Percentiles rank a stretch among this genome's conserved stretches.
These are phyloP conservation scores for Lepraria neglecta DNA, from an alignment of 495 filamentous ascomycete species.

Conservation along the genomic window DNA sequence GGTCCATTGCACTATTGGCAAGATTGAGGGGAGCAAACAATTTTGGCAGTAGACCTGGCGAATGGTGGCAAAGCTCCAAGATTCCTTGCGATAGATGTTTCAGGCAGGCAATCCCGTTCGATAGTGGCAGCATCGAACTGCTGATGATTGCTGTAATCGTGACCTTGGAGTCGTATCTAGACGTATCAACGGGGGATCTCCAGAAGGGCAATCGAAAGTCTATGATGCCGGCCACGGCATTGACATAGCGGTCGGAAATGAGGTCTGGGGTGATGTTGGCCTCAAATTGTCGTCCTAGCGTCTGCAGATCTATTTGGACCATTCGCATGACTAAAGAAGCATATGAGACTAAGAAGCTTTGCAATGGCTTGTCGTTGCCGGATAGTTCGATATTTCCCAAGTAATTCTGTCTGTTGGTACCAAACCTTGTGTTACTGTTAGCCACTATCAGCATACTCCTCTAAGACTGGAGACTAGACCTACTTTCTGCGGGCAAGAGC, in stretches of 20 bases:
- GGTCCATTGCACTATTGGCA: conserved; percentile 13
- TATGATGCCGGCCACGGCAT: conserved; percentile 19
- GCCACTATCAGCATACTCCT: neutral
- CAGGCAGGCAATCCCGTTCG: conserved; percentile 20
- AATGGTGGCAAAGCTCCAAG: conserved; percentile 19
- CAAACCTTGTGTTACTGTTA: conserved; percentile 11
- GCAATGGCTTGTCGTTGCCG: conserved; percentile 15
- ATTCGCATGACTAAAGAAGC: conserved; percentile 28
- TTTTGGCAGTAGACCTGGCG: conserved; percentile 10
- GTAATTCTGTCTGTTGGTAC: neutral
- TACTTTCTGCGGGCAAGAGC: conserved; percentile 42
- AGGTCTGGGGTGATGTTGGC: conserved; percentile 29
- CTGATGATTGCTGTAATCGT: conserved; percentile 19
- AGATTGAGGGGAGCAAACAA: conserved; percentile 13
- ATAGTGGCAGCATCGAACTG: conserved; percentile 15
- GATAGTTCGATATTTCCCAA: neutral
- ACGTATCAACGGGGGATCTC: conserved; percentile 23
- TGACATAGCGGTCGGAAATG: conserved; percentile 28
- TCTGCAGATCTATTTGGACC: conserved; percentile 28
- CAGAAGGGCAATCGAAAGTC: conserved; percentile 21
- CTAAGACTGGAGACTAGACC: conserved; percentile 14
- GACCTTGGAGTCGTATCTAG: conserved; percentile 21
- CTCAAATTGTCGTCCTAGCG: conserved; percentile 17
- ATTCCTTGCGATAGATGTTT: conserved; percentile 14
- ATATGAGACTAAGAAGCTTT: conserved; percentile 26